Evolutionary conservation across 371 early-diverging fungal species (phyloP), one percentile per base, ranked within the genome.

Genomic region (Rhizomucor miehei): DNA sequence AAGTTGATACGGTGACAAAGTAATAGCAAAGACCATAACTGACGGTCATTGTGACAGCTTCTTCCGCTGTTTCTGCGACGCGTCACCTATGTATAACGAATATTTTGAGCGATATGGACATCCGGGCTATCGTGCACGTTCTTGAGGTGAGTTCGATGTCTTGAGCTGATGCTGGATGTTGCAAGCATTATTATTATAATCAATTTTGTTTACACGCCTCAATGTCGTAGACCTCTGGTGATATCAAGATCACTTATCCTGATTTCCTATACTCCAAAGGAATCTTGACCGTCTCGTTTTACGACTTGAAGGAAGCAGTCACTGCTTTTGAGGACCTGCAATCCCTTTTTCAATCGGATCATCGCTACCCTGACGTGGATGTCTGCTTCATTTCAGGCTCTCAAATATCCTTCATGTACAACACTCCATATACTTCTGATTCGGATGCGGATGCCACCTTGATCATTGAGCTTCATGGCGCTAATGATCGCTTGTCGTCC

Each of bases 161-260:
- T n/a, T n/a, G n/a, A n/a, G n/a, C n/a, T n/a, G 14, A 38, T 38
- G 38, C 9, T 38, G 9, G 38, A 38, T 38, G 38, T 38, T 38
- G 10, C 14, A 9, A 10, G 9, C 38, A 14, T 38, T 38, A 14
- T 9, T 38, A 10, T 10, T 38, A 14, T 9, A 38, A 10, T 14
- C 9, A 10, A 10, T 10, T 38, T 38, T 38, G 14, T 38, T 38
- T 9, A 10, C 9, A 38, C 14, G 38, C 38, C 9, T 10, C 9
- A 38, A n/a, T n/a, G n/a, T n/a, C n/a, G n/a, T 38, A 59, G 53
- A 17, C 25, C 12, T 41, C 44, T 12, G 59, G 59, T n/a, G 23
- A 25, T 16, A 52, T 53, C 49, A 53, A 48, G 24, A 6, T 35
- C 5, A 36, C 44, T 12, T 59, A 52, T 52, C 12, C 36, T 36